Evolutionary conservation across 2,329 filamentous ascomycete genomes (phyloP), one percentile per base, ranked within the genome.

Genomic region (Huntiella abstrusa): DNA sequence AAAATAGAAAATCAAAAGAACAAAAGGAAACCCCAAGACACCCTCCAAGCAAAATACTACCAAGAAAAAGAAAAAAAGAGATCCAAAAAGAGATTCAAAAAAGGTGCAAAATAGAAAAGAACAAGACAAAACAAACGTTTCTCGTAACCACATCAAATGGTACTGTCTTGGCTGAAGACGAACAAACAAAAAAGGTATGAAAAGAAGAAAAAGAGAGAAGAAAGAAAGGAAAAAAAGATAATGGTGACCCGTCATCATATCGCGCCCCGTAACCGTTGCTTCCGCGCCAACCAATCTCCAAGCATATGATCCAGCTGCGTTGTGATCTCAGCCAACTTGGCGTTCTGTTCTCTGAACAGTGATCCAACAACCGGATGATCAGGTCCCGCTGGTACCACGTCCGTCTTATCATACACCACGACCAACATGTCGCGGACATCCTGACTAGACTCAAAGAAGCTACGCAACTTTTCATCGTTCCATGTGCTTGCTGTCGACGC

Each of bases 371-470:
- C 70, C 0, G 88, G 88, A 59, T 96, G 87, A 48, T 94, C 84
- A n/a, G 74, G 71, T 1, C 80, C 75, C 5, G 80, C 83, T 13
- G 85, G 82, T 37, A 77, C 72, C 12, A 92, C 77, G 49, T 87
- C 83, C 11, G 77, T 82, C 59, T 87, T 94, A 62, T 96, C 87
- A 58, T 94, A 87, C 22, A 98, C 85, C 51, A 98, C 82, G 34
- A 87, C 73, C 44, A 96, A 70, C 58, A 96, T 73, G 58, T 98
- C 88, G 43, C 84, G 76, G 53, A 98, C 85, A 52, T 94, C 85
- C 33, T 79, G 78, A 51, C 84, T 77, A 4, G 49, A 48, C 53
- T 96, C 88, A 55, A 96, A 81, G 62, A 95, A 98, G 11, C 83
- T 80, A 50, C 85, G 77, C 22, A 98, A 71, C 54, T 77, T 83